Base-by-base conservation (phyloP, 768 basidiomycete species). In the Termitomyces sp. region DNA sequence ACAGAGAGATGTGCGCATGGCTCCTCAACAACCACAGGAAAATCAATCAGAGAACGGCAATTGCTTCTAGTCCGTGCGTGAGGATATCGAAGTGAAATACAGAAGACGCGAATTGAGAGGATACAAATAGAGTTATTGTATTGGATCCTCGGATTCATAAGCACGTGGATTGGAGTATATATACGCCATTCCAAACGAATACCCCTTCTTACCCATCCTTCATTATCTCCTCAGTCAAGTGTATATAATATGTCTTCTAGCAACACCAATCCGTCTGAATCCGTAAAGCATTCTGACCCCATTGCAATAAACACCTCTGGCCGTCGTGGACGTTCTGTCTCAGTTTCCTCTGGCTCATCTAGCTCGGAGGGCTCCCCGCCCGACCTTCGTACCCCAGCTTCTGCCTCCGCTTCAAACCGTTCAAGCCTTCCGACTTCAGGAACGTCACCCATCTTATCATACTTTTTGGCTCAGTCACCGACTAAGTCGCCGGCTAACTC, bases 371-470 rank as follows among this genome's bases (percentile, higher is more conserved):
- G 77, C 58, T 82, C 86, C 1, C 75, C 82, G 13, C 77, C 79
- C 2, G 80, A 82, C 43, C 70, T 81, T 23, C 75, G 75, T 43
- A 84, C 85, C 3, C 87, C 85, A 26, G 68, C 75, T 49, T 79
- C 82, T 30, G 68, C 74, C n/a, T 75, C 77, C 10, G 62, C 73
- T 12, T 72, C 75, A 2, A 76, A 81, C 3, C 77, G 77, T 48
- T 66, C 84, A 50, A 73, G 77, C 7, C 67, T 79, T 10, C 73
- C 79, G 5, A 84, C 86, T 4, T 82, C 88, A 6, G 80, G 82
- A 7, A 79, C 78, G 5, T 89, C 89, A 4, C 90, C 90, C 49
- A 86, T 91, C 56, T 72, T 91, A 52, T 83, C 83, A 57, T 86
- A 87, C 69, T 87, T 88, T 71, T 69, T 90, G 44, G 75, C 77